Conservation (phyloP, 164 flowering plant species). For the Vitis amurensis region DNA sequence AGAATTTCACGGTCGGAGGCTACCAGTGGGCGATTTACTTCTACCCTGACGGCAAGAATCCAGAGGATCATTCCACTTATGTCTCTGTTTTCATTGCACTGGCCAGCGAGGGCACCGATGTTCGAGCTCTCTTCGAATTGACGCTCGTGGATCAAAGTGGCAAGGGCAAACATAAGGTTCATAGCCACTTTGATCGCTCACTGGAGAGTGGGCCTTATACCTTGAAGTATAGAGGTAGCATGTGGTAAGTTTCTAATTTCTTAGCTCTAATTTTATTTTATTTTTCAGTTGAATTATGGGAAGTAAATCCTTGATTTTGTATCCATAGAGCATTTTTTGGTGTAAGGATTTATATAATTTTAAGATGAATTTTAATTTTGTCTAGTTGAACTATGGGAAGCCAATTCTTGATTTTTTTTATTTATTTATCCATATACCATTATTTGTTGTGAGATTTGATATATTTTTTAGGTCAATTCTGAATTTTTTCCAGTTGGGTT, state of each 20-base stretch:
- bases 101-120: conserved; percentile 58
- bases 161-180: conserved; percentile 49
- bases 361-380: too few relatives aligned
- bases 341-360: too few relatives aligned
- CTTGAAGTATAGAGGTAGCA: conserved; percentile 49
- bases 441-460: too few relatives aligned
- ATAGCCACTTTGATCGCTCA: conserved; percentile 50
- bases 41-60: conserved; percentile 84
- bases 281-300: background rate
- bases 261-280: background rate
- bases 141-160: conserved; percentile 46
- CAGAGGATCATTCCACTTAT: conserved; percentile 83
- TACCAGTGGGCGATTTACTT: conserved; percentile 91
- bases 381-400: too few relatives aligned
- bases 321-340: too few relatives aligned
- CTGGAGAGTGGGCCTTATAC: conserved; percentile 55
- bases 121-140: conserved; percentile 47
- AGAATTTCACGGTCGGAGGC: conserved; percentile 83
- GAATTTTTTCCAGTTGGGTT: too few relatives aligned
- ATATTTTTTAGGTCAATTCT: too few relatives aligned
- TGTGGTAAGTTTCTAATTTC: conserved; percentile 33
- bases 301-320: too few relatives aligned
- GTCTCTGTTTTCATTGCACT: conserved; percentile 53
- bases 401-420: too few relatives aligned
- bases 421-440: too few relatives aligned